A percentile compares a stretch with the other conserved stretches of the same genome.
Evolutionary conservation across 441 rosid genomes (phyloP).

Genomic region (Adansonia rubrostipa): DNA sequence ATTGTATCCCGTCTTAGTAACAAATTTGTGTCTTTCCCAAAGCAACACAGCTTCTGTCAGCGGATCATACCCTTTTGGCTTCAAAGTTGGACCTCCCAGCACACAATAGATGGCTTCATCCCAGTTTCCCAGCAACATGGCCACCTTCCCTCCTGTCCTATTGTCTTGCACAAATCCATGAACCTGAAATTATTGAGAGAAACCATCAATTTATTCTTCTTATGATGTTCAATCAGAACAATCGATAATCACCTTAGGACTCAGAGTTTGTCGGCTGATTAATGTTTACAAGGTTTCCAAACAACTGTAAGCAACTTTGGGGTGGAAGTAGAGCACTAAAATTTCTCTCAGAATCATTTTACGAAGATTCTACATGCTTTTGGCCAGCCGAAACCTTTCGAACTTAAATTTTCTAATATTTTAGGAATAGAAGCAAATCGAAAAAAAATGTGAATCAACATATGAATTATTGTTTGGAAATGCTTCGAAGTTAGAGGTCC

Average conservation of each 20-base stretch:
- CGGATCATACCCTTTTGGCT: conserved; percentile 94
- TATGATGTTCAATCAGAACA: background rate
- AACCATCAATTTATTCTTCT: background rate
- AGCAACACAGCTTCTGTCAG: conserved; percentile 90
- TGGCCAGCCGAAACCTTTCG: background rate
- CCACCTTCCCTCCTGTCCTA: too few species aligned
- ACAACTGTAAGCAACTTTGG: background rate
- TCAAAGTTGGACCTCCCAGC: conserved; percentile 79
- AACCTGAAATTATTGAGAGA: conserved; percentile 52
- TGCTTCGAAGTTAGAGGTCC: background rate
- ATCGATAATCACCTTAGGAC: background rate
- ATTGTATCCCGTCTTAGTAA: conserved; percentile 87
- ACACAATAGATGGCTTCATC: conserved; percentile 96
- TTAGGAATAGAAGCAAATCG: background rate
- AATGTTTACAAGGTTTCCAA: background rate
- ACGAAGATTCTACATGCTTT: background rate
- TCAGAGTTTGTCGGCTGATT: background rate
- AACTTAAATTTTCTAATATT: background rate
- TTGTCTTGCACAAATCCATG: conserved; percentile 76
- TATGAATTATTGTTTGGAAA: background rate
- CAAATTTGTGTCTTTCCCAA: conserved; percentile 81
- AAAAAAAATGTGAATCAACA: conserved; percentile 3
- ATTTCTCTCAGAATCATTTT: background rate
- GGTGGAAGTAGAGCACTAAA: background rate
- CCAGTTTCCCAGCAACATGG: conserved; percentile 42